A percentile compares a stretch with the other conserved stretches of the same genome.
Evolutionary conservation across 176 grass and related monocot genomes (phyloP).

Genomic region (Hsuehochloa calcarea): DNA sequence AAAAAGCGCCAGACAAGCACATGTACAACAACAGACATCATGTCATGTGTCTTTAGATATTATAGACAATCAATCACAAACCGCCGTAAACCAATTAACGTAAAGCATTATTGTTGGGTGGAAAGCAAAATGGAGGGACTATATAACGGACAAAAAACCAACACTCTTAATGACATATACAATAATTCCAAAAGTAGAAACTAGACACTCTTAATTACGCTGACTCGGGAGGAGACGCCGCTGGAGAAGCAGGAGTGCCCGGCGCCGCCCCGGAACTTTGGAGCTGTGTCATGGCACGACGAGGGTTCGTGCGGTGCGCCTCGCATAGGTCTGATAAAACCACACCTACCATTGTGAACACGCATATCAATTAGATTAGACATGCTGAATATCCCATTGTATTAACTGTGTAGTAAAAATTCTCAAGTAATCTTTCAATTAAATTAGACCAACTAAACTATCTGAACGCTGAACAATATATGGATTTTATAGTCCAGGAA

Average conservation of each 20-base stretch:
- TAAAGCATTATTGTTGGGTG: too few relatives aligned
- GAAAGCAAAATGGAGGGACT: too few relatives aligned
- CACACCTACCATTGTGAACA: constrained; percentile 5
- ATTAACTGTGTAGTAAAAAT: neutral
- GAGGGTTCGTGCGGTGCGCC: constrained; percentile 30
- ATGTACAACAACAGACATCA: too few relatives aligned
- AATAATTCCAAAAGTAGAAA: neutral
- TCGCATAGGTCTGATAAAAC: constrained; percentile 29
- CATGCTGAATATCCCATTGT: neutral
- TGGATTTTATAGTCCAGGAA: too few relatives aligned
- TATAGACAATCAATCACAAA: too few relatives aligned
- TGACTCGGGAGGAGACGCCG: neutral
- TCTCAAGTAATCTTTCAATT: neutral
- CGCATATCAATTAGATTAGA: neutral
- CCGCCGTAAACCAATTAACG: too few relatives aligned
- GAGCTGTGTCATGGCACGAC: constrained; percentile 25
- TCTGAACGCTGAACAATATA: neutral
- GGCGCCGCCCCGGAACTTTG: constrained; percentile 12
- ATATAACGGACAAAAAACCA: neutral
- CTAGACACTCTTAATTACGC: neutral
- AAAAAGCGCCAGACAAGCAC: too few relatives aligned
- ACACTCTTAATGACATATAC: neutral
- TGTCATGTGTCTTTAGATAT: too few relatives aligned
- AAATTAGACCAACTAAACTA: too few relatives aligned
- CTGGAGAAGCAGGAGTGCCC: neutral